These are phyloP conservation scores for Neobulgaria alba DNA, from an alignment of 2,329 filamentous ascomycete genomes.

Conservation along the genomic window DNA sequence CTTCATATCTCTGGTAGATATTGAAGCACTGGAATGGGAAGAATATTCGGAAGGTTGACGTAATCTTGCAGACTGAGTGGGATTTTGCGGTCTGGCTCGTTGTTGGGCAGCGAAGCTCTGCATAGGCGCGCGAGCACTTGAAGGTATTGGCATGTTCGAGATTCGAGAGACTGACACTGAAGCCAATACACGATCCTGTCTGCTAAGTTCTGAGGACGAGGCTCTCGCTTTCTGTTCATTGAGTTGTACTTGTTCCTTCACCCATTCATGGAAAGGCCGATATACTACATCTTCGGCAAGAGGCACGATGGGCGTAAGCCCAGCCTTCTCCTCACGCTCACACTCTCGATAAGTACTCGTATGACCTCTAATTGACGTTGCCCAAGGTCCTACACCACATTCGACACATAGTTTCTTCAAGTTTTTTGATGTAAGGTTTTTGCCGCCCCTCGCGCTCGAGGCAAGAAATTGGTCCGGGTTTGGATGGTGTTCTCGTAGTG, in stretches of 20 bases:
- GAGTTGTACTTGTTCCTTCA: conserved; percentile 39
- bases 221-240: conserved; percentile 3
- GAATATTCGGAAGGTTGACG: conserved; percentile 13
- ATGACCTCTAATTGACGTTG: conserved; percentile 36
- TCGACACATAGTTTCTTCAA: conserved; percentile 48
- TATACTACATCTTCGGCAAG: conserved; percentile 55
- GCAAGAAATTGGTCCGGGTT: conserved; percentile 48
- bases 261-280: conserved; percentile 53
- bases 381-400: conserved; percentile 51
- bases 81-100: conserved; percentile 46
- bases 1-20: conserved; percentile 8
- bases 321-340: conserved; percentile 58
- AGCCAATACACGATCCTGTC: not conserved
- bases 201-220: not conserved
- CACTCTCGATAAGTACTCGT: conserved; percentile 53
- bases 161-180: not conserved
- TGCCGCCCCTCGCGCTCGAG: conserved; percentile 36
- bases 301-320: conserved; percentile 54
- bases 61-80: conserved; percentile 7
- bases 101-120: conserved; percentile 62
- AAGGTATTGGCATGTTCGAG: conserved; percentile 10
- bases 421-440: conserved; percentile 35
- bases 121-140: conserved; percentile 40
- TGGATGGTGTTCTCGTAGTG: conserved; percentile 48
- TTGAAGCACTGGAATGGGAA: conserved; percentile 10